These are phyloP conservation scores for Fusarium sacchari DNA, from an alignment of 2,329 filamentous ascomycete genomes.

Conservation along the genomic window DNA sequence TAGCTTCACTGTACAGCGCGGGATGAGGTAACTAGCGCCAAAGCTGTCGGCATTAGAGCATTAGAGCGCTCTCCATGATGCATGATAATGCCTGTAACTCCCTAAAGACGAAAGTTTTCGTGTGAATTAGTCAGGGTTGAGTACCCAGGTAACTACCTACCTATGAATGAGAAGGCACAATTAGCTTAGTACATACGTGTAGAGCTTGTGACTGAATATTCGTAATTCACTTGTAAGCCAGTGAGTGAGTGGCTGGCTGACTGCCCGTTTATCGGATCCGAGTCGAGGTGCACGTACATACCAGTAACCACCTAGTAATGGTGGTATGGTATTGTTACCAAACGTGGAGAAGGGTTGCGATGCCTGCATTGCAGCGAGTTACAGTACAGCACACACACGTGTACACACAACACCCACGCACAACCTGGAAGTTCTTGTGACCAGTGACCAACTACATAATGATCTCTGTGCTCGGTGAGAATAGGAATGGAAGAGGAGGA, in stretches of 20 bases:
- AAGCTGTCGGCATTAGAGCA: slow-evolving; percentile 14
- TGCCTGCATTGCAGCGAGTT: neutral
- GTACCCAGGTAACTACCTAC: neutral
- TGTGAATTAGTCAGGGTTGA: neutral
- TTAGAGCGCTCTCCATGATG: neutral
- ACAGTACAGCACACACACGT: neutral
- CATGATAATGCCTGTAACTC: neutral
- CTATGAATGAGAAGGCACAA: neutral
- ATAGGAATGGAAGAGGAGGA: neutral
- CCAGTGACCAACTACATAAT: neutral
- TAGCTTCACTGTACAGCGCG: neutral
- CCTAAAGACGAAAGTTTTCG: neutral
- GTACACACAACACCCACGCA: too few species aligned
- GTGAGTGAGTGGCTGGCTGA: neutral
- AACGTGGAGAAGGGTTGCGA: slow-evolving; percentile 1
- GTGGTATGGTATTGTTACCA: neutral
- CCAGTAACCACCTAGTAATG: too few species aligned
- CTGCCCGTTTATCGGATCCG: slow-evolving; percentile 14
- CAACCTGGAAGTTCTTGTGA: neutral
- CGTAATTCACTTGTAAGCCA: neutral
- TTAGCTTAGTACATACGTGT: neutral
- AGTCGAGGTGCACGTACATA: neutral
- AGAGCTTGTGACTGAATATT: slow-evolving; percentile 8
- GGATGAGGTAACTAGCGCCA: slow-evolving; percentile 10
- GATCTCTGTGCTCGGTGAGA: neutral